Conservation (phyloP, 1,139 yeast genomes). For the Meyerozyma sp. region DNA sequence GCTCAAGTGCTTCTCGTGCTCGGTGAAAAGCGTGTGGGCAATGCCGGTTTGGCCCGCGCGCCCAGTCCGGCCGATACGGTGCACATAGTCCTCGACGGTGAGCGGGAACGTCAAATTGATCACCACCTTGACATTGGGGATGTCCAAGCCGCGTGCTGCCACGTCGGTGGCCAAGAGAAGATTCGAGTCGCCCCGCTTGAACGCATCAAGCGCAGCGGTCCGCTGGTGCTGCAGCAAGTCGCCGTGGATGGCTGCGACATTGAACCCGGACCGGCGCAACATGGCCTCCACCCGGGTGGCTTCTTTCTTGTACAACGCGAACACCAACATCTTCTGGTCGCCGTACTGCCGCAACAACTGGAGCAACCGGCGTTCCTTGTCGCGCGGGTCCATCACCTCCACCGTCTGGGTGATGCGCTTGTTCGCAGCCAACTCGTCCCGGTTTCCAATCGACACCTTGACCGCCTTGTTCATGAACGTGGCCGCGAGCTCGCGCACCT, state of each 20-base stretch:
- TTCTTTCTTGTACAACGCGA: constrained; percentile 94
- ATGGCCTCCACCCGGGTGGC: constrained; percentile 85
- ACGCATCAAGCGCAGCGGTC: constrained; percentile 77
- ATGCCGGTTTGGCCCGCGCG: constrained; percentile 95
- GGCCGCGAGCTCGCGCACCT: constrained; percentile 86
- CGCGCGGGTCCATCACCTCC: constrained; percentile 82
- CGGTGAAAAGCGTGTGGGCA: constrained; percentile 94
- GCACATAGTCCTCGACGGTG: constrained; percentile 96
- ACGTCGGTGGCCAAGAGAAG: constrained; percentile 94
- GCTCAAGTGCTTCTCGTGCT: constrained; percentile 92
- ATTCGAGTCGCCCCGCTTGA: constrained; percentile 75
- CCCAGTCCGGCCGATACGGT: constrained; percentile 97
- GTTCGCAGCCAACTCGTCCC: constrained; percentile 91
- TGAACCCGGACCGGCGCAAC: constrained; percentile 66
- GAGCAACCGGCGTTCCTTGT: constrained; percentile 72
- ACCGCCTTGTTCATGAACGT: constrained; percentile 83
- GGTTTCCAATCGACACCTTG: constrained; percentile 87
- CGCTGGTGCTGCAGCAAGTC: constrained; percentile 92
- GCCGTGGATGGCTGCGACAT: constrained; percentile 93
- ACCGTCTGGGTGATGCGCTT: constrained; percentile 90
- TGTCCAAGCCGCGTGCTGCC: constrained; percentile 97
- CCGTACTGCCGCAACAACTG: constrained; percentile 73
- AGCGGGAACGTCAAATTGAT: constrained; percentile 95
- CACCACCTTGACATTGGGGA: constrained; percentile 94
- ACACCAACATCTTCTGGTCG: constrained; percentile 79